Base-by-base conservation (phyloP, 495 filamentous ascomycete species). In the Aspergillus wentii region DNA sequence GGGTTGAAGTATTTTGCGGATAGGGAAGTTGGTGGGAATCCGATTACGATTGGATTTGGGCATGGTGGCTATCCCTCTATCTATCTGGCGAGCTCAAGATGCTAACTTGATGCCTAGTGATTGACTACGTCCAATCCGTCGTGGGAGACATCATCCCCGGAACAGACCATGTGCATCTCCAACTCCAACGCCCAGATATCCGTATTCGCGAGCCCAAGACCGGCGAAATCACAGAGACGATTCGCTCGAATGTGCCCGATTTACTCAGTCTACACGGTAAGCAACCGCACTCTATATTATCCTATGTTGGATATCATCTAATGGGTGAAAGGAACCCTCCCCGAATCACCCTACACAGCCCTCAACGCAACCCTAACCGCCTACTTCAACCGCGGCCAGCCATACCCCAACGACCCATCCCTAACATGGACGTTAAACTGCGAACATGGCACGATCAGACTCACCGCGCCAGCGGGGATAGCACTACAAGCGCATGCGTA, bases 41-140 rank as follows among this genome's bases (percentile, higher is more conserved):
- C n/a, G n/a, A n/a, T n/a, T n/a, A n/a, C n/a, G n/a, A n/a, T n/a
- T n/a, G n/a, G n/a, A n/a, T n/a, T n/a, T n/a, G n/a, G n/a, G n/a
- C n/a, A n/a, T n/a, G n/a, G n/a, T n/a, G n/a, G n/a, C n/a, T n/a
- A n/a, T n/a, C n/a, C n/a, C n/a, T n/a, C n/a, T n/a, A n/a, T n/a
- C n/a, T n/a, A n/a, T n/a, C n/a, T n/a, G n/a, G n/a, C n/a, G n/a
- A n/a, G 32, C 15, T 11, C 17, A 20, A 8, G 2, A 21, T 21
- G 11, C 17, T 19, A n/a, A 34, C 17, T 20, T 17, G 32, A n/a
- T 9, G 5, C 9, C 20, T 25, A 42, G 40, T 42, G 6, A 42
- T 42, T 17, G 40, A 42, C 13, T 35, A 19, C 10, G 40, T 42
- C 16, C 40, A 42, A 30, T 42, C 32, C 11, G 40, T 42, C 7